Conservation (phyloP, 2,329 filamentous ascomycete species). For the Neofusicoccum laricinum region DNA sequence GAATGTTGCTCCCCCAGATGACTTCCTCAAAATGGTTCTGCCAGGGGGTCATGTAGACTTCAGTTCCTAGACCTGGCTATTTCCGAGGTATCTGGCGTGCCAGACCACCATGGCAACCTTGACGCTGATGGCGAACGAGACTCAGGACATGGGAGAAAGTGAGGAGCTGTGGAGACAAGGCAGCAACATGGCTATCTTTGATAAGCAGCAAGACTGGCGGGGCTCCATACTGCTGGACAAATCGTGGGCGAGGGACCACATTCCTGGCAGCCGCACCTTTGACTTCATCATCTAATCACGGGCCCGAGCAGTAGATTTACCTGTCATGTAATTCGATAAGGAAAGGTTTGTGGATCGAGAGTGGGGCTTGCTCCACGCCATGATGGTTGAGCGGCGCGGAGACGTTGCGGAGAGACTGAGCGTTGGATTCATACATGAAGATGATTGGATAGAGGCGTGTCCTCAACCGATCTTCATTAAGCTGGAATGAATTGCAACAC, state of each 20-base stretch:
- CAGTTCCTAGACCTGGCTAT: background rate
- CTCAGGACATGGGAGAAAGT: background rate
- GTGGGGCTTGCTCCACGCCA: background rate
- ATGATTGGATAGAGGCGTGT: background rate
- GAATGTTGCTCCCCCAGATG: background rate
- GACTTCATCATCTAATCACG: background rate
- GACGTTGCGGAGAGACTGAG: background rate
- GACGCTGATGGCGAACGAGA: background rate
- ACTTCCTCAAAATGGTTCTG: background rate
- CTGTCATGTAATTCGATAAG: background rate
- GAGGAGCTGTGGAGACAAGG: fast-evolving
- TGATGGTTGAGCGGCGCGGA: background rate
- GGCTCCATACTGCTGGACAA: background rate
- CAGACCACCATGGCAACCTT: background rate
- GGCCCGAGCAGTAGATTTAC: background rate
- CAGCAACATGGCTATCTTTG: background rate
- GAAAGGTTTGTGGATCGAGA: background rate
- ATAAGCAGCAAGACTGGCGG: background rate
- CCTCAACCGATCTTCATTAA: background rate
- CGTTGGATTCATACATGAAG: background rate
- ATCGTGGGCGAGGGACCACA: background rate
- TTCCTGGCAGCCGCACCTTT: background rate
- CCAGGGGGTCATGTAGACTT: background rate
- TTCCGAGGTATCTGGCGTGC: background rate
- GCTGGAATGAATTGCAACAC: background rate